Conservation (phyloP, 805 yeast genomes). For the Cyberlindnera samutprakarnensis region DNA sequence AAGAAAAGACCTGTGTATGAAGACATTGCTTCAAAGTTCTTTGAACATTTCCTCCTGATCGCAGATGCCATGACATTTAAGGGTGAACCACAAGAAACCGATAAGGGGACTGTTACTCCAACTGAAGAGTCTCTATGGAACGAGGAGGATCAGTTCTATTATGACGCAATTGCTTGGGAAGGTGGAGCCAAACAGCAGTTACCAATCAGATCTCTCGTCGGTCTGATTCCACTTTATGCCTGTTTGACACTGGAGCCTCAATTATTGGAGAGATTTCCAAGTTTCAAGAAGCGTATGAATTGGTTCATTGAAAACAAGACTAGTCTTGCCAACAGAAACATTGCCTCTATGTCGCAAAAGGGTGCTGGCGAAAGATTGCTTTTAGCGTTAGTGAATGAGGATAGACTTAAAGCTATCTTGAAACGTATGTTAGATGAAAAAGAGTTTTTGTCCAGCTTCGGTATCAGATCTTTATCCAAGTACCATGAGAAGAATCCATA, state of each 20-base stretch:
- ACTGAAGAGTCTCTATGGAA: conserved; percentile 76
- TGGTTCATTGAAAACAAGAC: conserved; percentile 76
- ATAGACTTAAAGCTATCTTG: conserved; percentile 67
- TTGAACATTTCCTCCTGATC: conserved; percentile 85
- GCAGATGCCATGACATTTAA: conserved; percentile 88
- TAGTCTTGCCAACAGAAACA: conserved; percentile 68
- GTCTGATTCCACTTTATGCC: conserved; percentile 87
- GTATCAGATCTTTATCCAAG: conserved; percentile 83
- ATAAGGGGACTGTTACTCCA: conserved; percentile 31
- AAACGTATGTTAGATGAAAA: conserved; percentile 77
- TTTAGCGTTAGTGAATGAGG: conserved; percentile 73
- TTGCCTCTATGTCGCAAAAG: conserved; percentile 68
- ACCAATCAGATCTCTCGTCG: conserved; percentile 85
- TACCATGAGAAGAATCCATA: conserved; percentile 81
- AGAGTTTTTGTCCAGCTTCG: conserved; percentile 79
- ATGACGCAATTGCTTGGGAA: conserved; percentile 86
- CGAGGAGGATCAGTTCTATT: conserved; percentile 80
- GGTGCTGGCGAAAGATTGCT: conserved; percentile 81
- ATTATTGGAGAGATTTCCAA: conserved; percentile 66
- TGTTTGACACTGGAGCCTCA: conserved; percentile 84
- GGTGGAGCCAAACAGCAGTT: conserved; percentile 55
- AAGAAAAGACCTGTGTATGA: conserved; percentile 81
- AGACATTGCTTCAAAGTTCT: conserved; percentile 88
- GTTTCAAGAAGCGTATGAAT: conserved; percentile 71
- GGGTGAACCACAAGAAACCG: conserved; percentile 15